phyloP scores from a whole-genome alignment of 257 asterid species.

The Solanum raphanifolium region DNA sequence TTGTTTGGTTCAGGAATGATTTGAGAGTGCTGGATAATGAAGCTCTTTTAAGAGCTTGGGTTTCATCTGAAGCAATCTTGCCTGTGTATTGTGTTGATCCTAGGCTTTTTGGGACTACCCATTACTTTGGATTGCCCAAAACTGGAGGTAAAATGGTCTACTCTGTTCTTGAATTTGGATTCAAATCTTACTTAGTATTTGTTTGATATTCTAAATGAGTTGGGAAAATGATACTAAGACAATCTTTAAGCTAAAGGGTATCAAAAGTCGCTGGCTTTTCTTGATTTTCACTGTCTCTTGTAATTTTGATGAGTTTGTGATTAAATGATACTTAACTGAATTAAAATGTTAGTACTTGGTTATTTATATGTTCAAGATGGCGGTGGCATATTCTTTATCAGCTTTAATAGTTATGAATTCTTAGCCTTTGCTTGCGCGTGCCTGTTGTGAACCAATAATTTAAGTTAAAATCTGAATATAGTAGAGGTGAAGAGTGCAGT shows the following conservation, averaged over 20 bases:
- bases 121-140: slow-evolving; percentile 77
- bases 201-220: background rate
- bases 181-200: background rate
- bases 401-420: too few relatives aligned
- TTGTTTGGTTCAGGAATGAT: slow-evolving; percentile 92
- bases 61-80: slow-evolving; percentile 60
- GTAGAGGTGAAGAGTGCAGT: too few relatives aligned
- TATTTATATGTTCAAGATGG: too few relatives aligned
- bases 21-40: slow-evolving; percentile 81
- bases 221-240: background rate
- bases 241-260: background rate
- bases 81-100: slow-evolving; percentile 93
- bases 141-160: slow-evolving; percentile 55
- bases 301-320: too few relatives aligned
- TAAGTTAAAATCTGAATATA: too few relatives aligned
- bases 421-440: too few relatives aligned
- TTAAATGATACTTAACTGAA: too few relatives aligned
- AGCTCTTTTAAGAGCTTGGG: slow-evolving; percentile 69
- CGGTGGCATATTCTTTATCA: too few relatives aligned
- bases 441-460: too few relatives aligned
- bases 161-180: background rate
- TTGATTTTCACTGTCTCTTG: background rate
- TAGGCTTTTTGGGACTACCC: slow-evolving; percentile 43
- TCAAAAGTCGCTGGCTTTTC: background rate
- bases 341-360: too few relatives aligned